These are phyloP conservation scores for Termitomyces sp. DNA, from an alignment of 768 basidiomycete species.

Conservation along the genomic window DNA sequence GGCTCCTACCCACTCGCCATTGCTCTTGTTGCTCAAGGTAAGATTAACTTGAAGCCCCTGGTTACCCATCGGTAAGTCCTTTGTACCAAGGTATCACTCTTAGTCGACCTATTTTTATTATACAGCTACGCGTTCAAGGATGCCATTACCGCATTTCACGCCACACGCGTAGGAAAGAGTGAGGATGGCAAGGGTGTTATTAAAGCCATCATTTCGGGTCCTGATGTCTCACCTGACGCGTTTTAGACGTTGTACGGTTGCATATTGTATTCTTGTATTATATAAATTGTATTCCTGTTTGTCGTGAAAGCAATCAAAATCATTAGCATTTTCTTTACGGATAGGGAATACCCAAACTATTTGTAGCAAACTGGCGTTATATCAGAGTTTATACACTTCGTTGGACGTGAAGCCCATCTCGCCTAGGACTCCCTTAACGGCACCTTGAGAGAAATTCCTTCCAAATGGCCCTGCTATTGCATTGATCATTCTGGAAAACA, in stretches of 20 bases:
- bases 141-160: conserved; percentile 75
- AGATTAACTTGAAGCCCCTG: conserved; percentile 81
- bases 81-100: not conserved
- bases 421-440: conserved; percentile 59
- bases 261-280: conserved; percentile 7
- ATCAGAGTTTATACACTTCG: conserved; percentile 66
- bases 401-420: conserved; percentile 55
- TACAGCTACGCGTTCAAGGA: conserved; percentile 69
- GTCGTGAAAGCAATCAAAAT: not conserved
- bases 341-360: not conserved
- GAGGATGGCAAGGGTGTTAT: conserved; percentile 84
- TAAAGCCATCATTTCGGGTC: conserved; percentile 85
- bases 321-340: not conserved
- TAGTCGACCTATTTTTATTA: conserved; percentile 1
- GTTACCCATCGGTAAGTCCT: conserved; percentile 72
- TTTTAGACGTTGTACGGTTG: conserved; percentile 7
- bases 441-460: conserved; percentile 69
- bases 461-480: conserved; percentile 75
- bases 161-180: conserved; percentile 75
- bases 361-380: not conserved
- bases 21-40: conserved; percentile 73
- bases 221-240: conserved; percentile 45
- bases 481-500: conserved; percentile 56
- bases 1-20: conserved; percentile 86
- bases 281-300: not conserved